Evolutionary conservation across 768 basidiomycete species (phyloP).

Genomic region (Dictyophora rubrovolvata): DNA sequence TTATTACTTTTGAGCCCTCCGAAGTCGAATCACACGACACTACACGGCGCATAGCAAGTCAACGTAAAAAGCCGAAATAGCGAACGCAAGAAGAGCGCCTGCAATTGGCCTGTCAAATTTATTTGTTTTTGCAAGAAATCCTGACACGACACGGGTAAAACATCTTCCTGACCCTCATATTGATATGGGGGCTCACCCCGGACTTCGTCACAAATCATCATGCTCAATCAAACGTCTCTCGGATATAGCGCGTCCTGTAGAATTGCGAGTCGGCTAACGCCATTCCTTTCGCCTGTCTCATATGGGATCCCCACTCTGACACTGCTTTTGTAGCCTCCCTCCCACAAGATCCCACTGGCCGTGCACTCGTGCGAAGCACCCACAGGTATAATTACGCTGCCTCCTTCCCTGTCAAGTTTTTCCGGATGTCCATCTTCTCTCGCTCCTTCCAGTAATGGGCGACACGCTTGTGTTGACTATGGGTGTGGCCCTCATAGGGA

Average conservation of each 20-base stretch:
- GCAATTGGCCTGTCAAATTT: background rate
- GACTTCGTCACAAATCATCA: background rate
- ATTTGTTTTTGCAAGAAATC: background rate
- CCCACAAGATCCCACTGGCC: background rate
- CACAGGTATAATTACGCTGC: background rate
- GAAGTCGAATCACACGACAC: background rate
- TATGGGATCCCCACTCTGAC: background rate
- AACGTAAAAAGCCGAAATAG: background rate
- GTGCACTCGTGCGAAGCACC: conserved; percentile 1
- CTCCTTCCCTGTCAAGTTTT: background rate
- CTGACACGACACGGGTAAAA: background rate
- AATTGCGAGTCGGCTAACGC: background rate
- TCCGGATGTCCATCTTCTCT: background rate
- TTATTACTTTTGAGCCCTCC: background rate
- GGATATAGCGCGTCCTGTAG: background rate
- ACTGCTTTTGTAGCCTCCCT: background rate
- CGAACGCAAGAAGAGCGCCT: background rate
- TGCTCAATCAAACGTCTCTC: background rate
- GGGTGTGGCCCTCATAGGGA: conserved; percentile 3
- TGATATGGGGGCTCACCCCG: background rate
- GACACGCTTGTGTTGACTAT: conserved; percentile 3
- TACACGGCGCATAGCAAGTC: background rate
- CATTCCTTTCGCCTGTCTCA: background rate
- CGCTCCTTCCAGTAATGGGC: background rate
- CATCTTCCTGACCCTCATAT: background rate